Conservation (phyloP, 176 grass and related monocot genomes). For the Secale cereale region DNA sequence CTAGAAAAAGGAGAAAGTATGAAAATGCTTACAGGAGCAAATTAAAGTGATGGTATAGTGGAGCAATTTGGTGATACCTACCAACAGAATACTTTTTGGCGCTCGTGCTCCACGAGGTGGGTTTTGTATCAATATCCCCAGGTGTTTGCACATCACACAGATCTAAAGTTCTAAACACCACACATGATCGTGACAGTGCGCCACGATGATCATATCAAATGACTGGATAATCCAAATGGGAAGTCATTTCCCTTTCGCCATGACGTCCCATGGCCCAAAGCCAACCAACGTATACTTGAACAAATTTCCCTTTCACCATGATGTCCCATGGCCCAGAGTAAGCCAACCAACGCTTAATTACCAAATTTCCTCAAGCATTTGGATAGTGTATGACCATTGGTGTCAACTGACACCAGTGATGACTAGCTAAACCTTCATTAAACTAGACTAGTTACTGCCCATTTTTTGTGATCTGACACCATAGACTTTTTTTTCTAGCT, state of each 20-base stretch:
- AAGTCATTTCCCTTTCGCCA: background rate
- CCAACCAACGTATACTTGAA: background rate
- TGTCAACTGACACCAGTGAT: too few relatives aligned
- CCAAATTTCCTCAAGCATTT: background rate
- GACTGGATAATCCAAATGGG: background rate
- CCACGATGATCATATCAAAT: background rate
- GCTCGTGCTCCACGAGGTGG: background rate
- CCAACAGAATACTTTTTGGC: background rate
- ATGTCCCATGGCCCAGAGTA: background rate
- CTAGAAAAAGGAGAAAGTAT: background rate
- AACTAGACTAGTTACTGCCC: too few relatives aligned
- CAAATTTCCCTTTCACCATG: background rate
- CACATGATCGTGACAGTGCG: background rate
- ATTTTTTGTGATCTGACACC: too few relatives aligned
- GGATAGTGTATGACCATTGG: too few relatives aligned
- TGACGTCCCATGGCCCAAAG: background rate
- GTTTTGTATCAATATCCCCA: background rate
- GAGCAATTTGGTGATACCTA: background rate
- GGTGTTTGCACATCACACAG: background rate
- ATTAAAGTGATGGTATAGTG: too few relatives aligned
- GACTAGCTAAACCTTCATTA: too few relatives aligned
- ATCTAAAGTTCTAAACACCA: background rate
- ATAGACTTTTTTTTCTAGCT: too few relatives aligned
- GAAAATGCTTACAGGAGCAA: background rate
- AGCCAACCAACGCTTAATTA: background rate